Percentiles rank a stretch among this genome's conserved stretches.
Evolutionary conservation across 2,329 filamentous ascomycete genomes (phyloP).

Genomic region (Zopfia rhizophila): DNA sequence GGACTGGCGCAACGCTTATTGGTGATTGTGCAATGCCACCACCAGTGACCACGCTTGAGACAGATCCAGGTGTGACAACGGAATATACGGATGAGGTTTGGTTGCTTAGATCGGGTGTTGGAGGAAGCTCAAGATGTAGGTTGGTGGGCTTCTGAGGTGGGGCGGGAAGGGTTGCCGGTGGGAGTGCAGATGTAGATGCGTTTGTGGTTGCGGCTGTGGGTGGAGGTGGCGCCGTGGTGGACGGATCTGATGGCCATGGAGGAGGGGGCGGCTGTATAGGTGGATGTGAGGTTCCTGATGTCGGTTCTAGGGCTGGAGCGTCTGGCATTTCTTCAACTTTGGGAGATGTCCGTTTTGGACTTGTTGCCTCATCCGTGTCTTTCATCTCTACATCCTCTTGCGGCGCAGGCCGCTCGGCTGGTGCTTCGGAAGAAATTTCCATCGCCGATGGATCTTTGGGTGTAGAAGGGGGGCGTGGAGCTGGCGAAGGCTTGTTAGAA

Average conservation of each 20-base stretch:
- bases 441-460: constrained; percentile 38
- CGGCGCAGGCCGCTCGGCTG: constrained; percentile 21
- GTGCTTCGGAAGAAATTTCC: constrained; percentile 37
- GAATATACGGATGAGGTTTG: constrained; percentile 24
- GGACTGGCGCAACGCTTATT: constrained; percentile 21
- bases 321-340: constrained; percentile 44
- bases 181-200: constrained; percentile 11
- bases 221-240: constrained; percentile 11
- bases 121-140: constrained; percentile 42
- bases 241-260: constrained; percentile 36
- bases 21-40: constrained; percentile 43
- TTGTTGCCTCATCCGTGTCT: constrained; percentile 44
- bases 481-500: constrained; percentile 44
- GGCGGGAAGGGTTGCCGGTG: too few relatives aligned
- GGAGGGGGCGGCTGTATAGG: constrained; percentile 47
- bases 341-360: constrained; percentile 26
- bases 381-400: constrained; percentile 60
- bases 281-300: constrained; percentile 36
- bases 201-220: constrained; percentile 21
- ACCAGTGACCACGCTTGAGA: constrained; percentile 29
- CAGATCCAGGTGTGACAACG: constrained; percentile 37
- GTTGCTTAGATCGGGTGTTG: constrained; percentile 35
- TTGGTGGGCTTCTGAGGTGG: constrained; percentile 29
- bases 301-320: constrained; percentile 30
- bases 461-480: constrained; percentile 35